These are phyloP conservation scores for Cenchrus fungigraminus DNA, from an alignment of 176 grass and related monocot genomes.

Conservation along the genomic window DNA sequence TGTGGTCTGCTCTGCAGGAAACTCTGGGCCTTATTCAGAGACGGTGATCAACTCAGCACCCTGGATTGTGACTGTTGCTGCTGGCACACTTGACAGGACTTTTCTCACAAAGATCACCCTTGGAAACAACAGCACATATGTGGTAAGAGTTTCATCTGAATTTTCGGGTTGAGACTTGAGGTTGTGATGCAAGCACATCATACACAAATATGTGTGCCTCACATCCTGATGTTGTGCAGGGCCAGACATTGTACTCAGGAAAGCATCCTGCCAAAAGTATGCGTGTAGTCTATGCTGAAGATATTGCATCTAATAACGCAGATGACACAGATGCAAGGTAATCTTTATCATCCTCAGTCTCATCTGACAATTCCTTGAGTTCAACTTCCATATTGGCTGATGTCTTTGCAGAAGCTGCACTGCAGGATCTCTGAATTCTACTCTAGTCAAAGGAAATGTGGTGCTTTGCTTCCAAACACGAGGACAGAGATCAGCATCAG, in stretches of 20 bases:
- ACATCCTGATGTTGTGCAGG: conserved; percentile 55
- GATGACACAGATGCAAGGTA: conserved; percentile 89
- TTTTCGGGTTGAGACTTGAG: not conserved
- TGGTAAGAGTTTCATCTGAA: conserved; percentile 50
- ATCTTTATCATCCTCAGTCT: conserved; percentile 21
- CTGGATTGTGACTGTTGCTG: conserved; percentile 89
- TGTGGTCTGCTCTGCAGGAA: conserved; percentile 91
- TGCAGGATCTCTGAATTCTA: conserved; percentile 84
- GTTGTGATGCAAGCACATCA: conserved; percentile 5
- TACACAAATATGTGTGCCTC: not conserved
- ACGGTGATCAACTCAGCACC: conserved; percentile 90
- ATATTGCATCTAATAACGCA: conserved; percentile 70
- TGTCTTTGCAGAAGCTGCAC: conserved; percentile 82
- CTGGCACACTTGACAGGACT: conserved; percentile 81
- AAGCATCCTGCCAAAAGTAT: conserved; percentile 55
- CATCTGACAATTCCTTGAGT: not conserved
- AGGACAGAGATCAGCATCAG: conserved; percentile 65
- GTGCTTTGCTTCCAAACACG: conserved; percentile 96
- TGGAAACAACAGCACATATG: conserved; percentile 76
- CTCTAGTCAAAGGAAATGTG: conserved; percentile 84
- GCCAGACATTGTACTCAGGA: conserved; percentile 75
- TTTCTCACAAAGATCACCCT: conserved; percentile 72
- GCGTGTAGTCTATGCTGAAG: conserved; percentile 85
- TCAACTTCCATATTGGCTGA: conserved; percentile 41
- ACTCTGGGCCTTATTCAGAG: conserved; percentile 86